These are phyloP conservation scores for Termitomyces sp. DNA, from an alignment of 768 basidiomycete species.

Conservation along the genomic window DNA sequence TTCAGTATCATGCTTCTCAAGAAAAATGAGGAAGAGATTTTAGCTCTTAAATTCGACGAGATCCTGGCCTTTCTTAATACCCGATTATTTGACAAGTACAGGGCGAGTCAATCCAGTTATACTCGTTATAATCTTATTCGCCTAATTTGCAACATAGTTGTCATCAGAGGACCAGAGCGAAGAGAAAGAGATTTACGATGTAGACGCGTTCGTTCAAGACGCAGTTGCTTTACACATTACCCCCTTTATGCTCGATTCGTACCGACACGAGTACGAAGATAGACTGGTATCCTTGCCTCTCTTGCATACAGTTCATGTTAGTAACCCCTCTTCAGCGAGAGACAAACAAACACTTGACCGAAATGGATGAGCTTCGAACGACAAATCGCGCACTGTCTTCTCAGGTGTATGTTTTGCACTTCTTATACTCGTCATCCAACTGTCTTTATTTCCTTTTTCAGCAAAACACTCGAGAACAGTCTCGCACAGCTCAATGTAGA, in stretches of 20 bases:
- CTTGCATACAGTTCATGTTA: not conserved
- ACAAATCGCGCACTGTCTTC: conserved; percentile 70
- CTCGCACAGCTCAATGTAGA: conserved; percentile 79
- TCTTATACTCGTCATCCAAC: not conserved
- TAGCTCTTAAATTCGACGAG: conserved; percentile 87
- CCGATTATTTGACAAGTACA: conserved; percentile 80
- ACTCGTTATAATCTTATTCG: not conserved
- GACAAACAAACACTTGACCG: conserved; percentile 77
- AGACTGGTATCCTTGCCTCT: conserved; percentile 39
- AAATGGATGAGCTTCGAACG: conserved; percentile 79
- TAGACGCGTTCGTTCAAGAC: conserved; percentile 85
- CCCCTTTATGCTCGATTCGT: conserved; percentile 93
- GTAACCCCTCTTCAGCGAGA: conserved; percentile 37
- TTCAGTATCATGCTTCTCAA: conserved; percentile 86
- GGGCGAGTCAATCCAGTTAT: conserved; percentile 24
- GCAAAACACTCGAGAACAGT: conserved; percentile 75
- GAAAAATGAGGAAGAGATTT: conserved; percentile 79
- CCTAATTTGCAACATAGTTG: conserved; percentile 18
- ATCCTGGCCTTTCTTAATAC: conserved; percentile 82
- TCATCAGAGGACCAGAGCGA: conserved; percentile 23
- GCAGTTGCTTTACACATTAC: conserved; percentile 85
- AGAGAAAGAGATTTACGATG: conserved; percentile 45
- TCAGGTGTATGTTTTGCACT: conserved; percentile 64
- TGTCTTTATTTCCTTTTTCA: conserved; percentile 25
- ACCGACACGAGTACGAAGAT: conserved; percentile 87